phyloP scores from a whole-genome alignment of 1,284 basidiomycete genomes.

The Pseudozyma thailandica region DNA sequence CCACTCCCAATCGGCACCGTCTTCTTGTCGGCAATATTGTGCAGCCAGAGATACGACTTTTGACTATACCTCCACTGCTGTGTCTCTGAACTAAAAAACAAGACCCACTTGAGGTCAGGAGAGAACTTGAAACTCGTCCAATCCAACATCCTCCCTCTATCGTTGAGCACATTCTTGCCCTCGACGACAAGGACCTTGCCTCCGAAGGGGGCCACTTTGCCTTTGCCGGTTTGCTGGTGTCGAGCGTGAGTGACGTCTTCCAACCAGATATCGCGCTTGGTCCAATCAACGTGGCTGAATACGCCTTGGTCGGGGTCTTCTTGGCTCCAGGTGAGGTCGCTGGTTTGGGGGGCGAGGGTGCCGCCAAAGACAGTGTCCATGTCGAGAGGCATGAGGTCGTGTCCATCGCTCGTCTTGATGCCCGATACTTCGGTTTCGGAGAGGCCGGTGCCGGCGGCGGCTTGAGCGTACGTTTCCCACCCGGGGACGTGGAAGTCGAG shows the following conservation, averaged over 20 bases:
- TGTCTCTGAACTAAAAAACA: constrained; percentile 48
- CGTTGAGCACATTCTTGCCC: constrained; percentile 52
- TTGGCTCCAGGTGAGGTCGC: constrained; percentile 39
- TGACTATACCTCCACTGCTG: constrained; percentile 92
- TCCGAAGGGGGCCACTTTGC: constrained; percentile 51
- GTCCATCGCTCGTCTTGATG: constrained; percentile 22
- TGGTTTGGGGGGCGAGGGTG: constrained; percentile 37
- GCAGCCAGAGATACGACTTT: constrained; percentile 88
- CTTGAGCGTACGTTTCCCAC: constrained; percentile 31
- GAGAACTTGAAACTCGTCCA: constrained; percentile 54
- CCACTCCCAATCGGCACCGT: constrained; percentile 73
- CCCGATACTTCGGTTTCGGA: constrained; percentile 19
- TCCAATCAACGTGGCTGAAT: constrained; percentile 55
- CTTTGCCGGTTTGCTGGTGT: constrained; percentile 43
- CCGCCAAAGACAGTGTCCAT: constrained; percentile 56
- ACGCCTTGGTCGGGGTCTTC: constrained; percentile 62
- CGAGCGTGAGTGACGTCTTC: constrained; percentile 61
- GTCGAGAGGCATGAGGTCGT: constrained; percentile 44
- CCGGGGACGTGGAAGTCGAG: constrained; percentile 46
- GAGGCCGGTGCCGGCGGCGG: constrained; percentile 23
- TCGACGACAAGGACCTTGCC: constrained; percentile 50
- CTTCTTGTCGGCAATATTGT: constrained; percentile 74
- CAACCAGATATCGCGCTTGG: constrained; percentile 49
- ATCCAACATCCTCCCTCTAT: constrained; percentile 33
- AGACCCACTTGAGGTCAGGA: constrained; percentile 51